Base-by-base conservation (phyloP, 2,329 filamentous ascomycete genomes). In the Cadophora luteo-olivacea region DNA sequence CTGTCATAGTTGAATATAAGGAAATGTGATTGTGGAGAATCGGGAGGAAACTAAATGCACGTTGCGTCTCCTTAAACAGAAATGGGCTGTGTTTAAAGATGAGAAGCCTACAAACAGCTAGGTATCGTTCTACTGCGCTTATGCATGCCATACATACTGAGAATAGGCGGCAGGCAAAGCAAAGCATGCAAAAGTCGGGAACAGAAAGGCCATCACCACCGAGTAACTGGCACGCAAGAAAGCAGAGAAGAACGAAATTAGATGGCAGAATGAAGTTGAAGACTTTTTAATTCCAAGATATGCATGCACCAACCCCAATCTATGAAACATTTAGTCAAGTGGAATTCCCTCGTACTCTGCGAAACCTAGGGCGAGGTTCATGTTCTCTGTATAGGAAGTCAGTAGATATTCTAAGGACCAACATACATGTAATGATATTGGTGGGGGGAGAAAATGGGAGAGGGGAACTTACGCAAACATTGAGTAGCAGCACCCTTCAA, bases 401-500 rank as follows among this genome's bases (percentile, higher is more conserved):
- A 74, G 72, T 52, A 54, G 54, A 72, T 61, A 14, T 22, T 32
- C 19, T 45, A 55, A 12, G 41, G 16, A 16, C 16, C 16, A 14
- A 19, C 11, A 45, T 45, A 14, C 36, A 2, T 19, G 14, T 16
- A 16, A 19, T 45, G 41, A 14, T 16, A 45, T 11, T 45, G 41
- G 8, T 29, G 19, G 24, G 14, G 19, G 22, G 24, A 64, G 38
- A 68, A 9, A 38, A 38, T 38, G 16, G 32, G 25, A 9, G 19
- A 32, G 64, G 36, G 68, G 66, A 62, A 90, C 91, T 86, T 86
- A 93, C 91, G 94, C 79, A 97, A 82, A 82, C 94, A 97, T 80
- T 97, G 94, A 12, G 94, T 97, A 7, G 92, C 92, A 65, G 94
- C 94, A 69, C 94, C 94, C 87, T 97, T 97, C 75, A 96, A 85